Evolutionary conservation across 306 rosid species (phyloP).

Genomic region (Prunus fruticosa): DNA sequence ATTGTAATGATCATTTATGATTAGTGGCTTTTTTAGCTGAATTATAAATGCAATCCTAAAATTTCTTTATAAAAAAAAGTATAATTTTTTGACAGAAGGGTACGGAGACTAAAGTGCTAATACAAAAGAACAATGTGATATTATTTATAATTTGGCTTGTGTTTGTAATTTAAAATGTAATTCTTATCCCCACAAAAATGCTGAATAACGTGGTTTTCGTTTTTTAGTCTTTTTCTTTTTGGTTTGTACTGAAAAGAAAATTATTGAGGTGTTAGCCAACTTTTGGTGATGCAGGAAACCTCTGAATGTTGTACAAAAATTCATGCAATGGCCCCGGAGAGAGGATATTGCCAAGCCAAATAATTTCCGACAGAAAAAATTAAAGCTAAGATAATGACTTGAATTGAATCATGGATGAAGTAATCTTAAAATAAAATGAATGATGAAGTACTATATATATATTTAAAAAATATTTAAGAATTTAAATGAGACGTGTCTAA

Average conservation of each 20-base stretch:
- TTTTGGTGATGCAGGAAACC: not conserved
- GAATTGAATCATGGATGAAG: not conserved
- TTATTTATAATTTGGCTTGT: no score
- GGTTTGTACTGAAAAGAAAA: not conserved
- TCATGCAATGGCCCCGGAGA: not conserved
- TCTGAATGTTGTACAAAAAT: not conserved
- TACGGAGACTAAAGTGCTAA: no score
- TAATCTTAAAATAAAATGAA: not conserved
- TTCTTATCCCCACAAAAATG: no score
- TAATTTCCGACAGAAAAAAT: not conserved
- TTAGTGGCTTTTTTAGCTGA: accelerated
- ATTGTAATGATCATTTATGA: no score
- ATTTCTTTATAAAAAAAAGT: no score
- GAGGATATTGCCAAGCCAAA: not conserved
- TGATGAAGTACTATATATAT: not conserved
- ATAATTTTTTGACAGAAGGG: no score
- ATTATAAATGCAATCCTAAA: no score
- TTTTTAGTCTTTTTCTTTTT: not conserved
- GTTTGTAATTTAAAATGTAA: no score
- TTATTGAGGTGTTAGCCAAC: not conserved
- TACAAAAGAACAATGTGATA: no score
- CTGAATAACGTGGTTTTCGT: no score
- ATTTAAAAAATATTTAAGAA: not conserved
- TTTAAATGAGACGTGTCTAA: not conserved
- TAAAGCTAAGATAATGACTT: not conserved